Percentiles rank a stretch among this genome's conserved stretches.
Conservation (phyloP, 345 rosid species). For the Populus simonii region DNA sequence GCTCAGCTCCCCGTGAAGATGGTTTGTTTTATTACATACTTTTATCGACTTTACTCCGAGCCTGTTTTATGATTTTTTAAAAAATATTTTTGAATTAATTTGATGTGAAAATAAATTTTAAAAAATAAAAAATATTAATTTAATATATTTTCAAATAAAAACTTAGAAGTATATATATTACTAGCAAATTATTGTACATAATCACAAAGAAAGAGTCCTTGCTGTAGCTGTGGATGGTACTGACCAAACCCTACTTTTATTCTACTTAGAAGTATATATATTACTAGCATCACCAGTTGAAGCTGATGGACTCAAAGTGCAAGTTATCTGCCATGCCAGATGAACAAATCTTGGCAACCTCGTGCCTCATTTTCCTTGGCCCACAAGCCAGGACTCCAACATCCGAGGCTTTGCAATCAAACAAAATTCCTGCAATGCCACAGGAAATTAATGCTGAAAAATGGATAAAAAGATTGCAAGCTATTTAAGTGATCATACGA, state of each 20-base stretch:
- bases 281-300: conserved; percentile 21
- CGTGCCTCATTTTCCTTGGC: conserved; percentile 30
- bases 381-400: conserved; percentile 29
- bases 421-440: conserved; percentile 17
- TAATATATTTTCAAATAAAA: too few species aligned
- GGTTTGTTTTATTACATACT: too few species aligned
- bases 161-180: too few species aligned
- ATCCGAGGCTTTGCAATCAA: conserved; percentile 14
- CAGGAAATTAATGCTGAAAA: neutral
- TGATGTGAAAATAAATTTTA: too few species aligned
- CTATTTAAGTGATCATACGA: too few species aligned
- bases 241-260: neutral
- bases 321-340: conserved; percentile 17
- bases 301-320: conserved; percentile 31
- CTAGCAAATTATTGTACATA: neutral
- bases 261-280: neutral
- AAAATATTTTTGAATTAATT: too few species aligned
- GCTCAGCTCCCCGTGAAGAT: too few species aligned
- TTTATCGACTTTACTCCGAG: too few species aligned
- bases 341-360: conserved; percentile 27
- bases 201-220: neutral
- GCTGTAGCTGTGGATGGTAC: neutral
- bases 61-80: too few species aligned
- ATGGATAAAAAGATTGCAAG: neutral
- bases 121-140: too few species aligned